phyloP scores from a whole-genome alignment of 202 grass and related monocot species.

The Zoysia matrella region DNA sequence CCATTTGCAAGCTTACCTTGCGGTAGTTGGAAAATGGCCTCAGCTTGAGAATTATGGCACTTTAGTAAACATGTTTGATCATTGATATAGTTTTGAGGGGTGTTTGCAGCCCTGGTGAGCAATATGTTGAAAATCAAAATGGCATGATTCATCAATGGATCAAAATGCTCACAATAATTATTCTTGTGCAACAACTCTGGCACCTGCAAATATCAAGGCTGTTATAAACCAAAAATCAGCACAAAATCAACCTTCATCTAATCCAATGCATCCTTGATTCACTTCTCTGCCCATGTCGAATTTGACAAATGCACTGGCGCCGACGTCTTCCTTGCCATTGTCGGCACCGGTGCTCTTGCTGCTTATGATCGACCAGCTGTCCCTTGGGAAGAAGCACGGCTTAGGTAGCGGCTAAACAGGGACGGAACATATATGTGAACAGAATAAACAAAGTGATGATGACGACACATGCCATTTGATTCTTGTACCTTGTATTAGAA shows the following conservation, averaged over 20 bases:
- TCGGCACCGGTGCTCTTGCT: too few relatives aligned
- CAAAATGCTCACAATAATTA: slow-evolving; percentile 67
- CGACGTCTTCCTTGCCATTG: too few relatives aligned
- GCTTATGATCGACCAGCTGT: too few relatives aligned
- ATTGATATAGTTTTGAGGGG: slow-evolving; percentile 64
- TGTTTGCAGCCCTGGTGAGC: slow-evolving; percentile 15
- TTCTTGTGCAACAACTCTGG: slow-evolving; percentile 59
- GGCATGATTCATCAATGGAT: slow-evolving; percentile 59
- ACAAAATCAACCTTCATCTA: not conserved
- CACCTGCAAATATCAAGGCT: slow-evolving; percentile 46
- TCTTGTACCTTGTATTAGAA: too few relatives aligned
- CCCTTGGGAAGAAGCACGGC: too few relatives aligned
- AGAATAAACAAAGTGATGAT: too few relatives aligned
- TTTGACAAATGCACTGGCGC: too few relatives aligned
- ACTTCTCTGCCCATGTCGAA: too few relatives aligned
- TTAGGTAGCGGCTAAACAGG: too few relatives aligned
- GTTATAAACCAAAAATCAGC: slow-evolving; percentile 15
- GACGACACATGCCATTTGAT: too few relatives aligned
- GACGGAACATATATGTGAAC: too few relatives aligned
- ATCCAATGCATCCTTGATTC: too few relatives aligned
- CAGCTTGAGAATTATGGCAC: slow-evolving; percentile 57
- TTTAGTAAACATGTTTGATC: slow-evolving; percentile 74
- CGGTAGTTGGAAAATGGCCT: not conserved
- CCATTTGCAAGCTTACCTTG: slow-evolving; percentile 48
- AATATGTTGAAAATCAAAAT: slow-evolving; percentile 68